These are phyloP conservation scores for Cryptococcus sp. DNA, from an alignment of 1,284 basidiomycete genomes.

Conservation along the genomic window DNA sequence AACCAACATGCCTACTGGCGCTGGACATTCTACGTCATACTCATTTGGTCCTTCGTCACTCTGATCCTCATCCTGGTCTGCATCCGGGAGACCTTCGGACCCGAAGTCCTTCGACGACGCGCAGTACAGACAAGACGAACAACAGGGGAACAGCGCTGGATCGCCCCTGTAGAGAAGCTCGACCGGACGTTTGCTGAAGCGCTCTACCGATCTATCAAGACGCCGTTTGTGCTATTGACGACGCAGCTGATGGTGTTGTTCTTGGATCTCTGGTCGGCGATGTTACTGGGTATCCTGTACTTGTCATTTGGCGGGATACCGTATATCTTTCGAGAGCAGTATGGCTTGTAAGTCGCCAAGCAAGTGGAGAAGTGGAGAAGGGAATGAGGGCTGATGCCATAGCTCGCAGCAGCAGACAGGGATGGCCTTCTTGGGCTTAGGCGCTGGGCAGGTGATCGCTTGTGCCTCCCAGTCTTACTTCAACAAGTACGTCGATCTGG, in stretches of 20 bases:
- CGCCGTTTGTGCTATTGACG: conserved; percentile 67
- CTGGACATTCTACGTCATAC: conserved; percentile 67
- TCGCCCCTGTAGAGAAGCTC: conserved; percentile 55
- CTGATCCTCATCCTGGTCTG: conserved; percentile 46
- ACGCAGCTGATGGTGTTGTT: conserved; percentile 70
- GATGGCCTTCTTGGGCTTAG: conserved; percentile 65
- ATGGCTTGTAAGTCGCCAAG: conserved; percentile 53
- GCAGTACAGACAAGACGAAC: conserved; percentile 52
- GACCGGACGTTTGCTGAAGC: conserved; percentile 50
- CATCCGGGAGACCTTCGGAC: conserved; percentile 70
- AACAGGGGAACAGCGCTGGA: conserved; percentile 53
- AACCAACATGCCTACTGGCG: conserved; percentile 61
- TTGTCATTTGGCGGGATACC: conserved; percentile 61
- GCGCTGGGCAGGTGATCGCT: conserved; percentile 59
- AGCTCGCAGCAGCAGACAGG: conserved; percentile 56
- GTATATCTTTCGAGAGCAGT: conserved; percentile 58
- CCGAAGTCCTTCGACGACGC: conserved; percentile 59
- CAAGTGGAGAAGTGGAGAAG: neutral
- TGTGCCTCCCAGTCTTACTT: conserved; percentile 59
- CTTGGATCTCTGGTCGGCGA: conserved; percentile 57
- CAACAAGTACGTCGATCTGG: conserved; percentile 50
- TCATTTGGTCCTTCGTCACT: conserved; percentile 52
- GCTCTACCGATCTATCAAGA: conserved; percentile 55
- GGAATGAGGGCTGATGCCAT: neutral
- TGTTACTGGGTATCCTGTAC: conserved; percentile 70